Base-by-base conservation (phyloP, 1,139 yeast species). In the Yamadazyma triangularis region DNA sequence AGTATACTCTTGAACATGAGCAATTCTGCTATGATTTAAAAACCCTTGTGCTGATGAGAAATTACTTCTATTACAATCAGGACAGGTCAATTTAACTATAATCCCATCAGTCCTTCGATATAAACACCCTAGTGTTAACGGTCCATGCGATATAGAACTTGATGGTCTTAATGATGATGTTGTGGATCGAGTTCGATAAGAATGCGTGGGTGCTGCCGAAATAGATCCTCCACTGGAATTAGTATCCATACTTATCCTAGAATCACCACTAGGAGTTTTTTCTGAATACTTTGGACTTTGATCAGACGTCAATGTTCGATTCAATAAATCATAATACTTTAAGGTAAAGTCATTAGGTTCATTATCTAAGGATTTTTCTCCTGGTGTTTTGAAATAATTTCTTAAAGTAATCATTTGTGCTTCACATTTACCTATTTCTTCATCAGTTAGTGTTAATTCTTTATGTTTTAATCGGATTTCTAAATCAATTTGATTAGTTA, bases 41-140 rank as follows among this genome's bases (percentile, higher is more conserved):
- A 84, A 82, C 15, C 93, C 93, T 50, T 84, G 93, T 0, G 88
- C 86, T 10, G 85, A 76, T 6, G 85, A 77, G 49, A 84, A 84
- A 40, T 82, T 83, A 30, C 77, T 70, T 33, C 91, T 59, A 11
- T 65, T 70, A 53, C 94, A 84, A 33, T 69, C 73, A 0, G 80
- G 77, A 50, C 94, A 84, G 6, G 77, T 77, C 15, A 84, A 63
- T 32, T 78, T 65, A 6, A 83, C 88, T 16, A 81, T 58, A 0
- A 81, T 66, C 2, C 91, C 89, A 51, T 84, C 93, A 4, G 82
- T 73, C 36, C 93, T 60, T 35, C 83, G 66, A 48, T 79, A 80
- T 5, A 83, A 65, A 45, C 93, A 82, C 7, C 75, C 75, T 27
- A 70, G 46, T 28, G 70, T 55, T 30, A 60, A 44, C 35, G 52